Percentiles rank a stretch among this genome's conserved stretches.
These are phyloP conservation scores for Mariannaea elegans DNA, from an alignment of 2,329 filamentous ascomycete species.

Conservation along the genomic window DNA sequence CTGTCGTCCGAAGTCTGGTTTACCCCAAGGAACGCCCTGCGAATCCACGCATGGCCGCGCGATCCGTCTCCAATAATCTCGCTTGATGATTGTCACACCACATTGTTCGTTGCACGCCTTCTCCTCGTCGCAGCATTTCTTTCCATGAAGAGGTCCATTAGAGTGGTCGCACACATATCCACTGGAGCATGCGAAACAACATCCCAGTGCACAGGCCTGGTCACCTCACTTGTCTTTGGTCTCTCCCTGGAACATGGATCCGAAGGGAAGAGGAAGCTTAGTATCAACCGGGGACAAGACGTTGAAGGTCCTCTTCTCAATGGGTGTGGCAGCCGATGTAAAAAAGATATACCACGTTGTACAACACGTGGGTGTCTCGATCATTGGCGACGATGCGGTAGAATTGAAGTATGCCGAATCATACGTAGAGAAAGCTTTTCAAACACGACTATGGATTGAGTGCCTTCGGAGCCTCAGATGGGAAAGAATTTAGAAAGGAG, in stretches of 20 bases:
- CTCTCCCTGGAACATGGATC: neutral
- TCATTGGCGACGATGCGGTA: neutral
- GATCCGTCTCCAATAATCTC: conserved; percentile 34
- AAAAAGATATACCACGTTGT: neutral
- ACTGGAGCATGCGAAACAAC: conserved; percentile 12
- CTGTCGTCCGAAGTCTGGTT: conserved; percentile 4
- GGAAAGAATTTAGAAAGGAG: neutral
- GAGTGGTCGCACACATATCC: conserved; percentile 17
- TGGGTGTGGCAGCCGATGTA: neutral
- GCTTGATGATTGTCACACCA: conserved; percentile 35
- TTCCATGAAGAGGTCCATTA: conserved; percentile 26
- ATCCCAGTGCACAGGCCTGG: conserved; percentile 11
- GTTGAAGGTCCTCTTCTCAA: neutral
- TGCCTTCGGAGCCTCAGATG: neutral
- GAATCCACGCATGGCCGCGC: conserved; percentile 19
- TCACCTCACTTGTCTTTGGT: conserved; percentile 16
- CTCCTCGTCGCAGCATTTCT: conserved; percentile 27
- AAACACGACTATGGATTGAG: neutral
- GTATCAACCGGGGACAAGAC: conserved; percentile 3
- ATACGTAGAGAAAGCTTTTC: neutral
- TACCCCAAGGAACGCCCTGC: conserved; percentile 9
- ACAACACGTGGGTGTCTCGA: conserved; percentile 21
- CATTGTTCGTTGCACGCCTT: conserved; percentile 30
- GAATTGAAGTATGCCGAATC: neutral
- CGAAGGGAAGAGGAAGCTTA: neutral